Base-by-base conservation (phyloP, 164 flowering plant species). In the Echeveria elegans region DNA sequence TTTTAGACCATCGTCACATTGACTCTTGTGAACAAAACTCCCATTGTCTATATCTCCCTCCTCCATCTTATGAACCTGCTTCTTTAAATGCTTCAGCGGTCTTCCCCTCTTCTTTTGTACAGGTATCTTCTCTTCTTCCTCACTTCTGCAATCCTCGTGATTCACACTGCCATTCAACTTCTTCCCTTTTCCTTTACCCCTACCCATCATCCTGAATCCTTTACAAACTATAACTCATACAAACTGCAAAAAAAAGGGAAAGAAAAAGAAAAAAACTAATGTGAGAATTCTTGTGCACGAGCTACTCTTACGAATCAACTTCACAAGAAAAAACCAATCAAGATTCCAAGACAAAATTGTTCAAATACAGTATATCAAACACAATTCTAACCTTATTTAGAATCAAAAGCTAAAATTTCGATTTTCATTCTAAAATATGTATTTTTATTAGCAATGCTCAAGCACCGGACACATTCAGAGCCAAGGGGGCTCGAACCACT, bases 181-280 rank as follows among this genome's bases (percentile, higher is more conserved):
- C 79, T 75, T 85, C 47, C 83, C 86, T 73, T 82, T 85, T 66
- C 84, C 89, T 74, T 82, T 81, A 63, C 82, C 87, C 79, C 86
- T 77, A 70, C 87, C n/a, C n/a, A n/a, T n/a, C n/a, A n/a, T 82
- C 89, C 82, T 83, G 15, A 50, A 53, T 53, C 59, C 59, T 24
- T 12, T 15, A 50, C 12, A 5, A 2, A n/a, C 28, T 4, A 50
- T 50, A 5, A 23, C 30, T 24, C 59, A 53, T 24, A 9, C 10
- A 24, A 24, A 53, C 59, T 53, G 59, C 59, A 7, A 53, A 53
- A 53, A 53, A 1, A 6, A 24, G n/a, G n/a, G n/a, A n/a, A n/a
- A n/a, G n/a, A n/a, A n/a, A n/a, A n/a, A n/a, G n/a, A n/a, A n/a
- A n/a, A n/a, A n/a, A n/a, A n/a, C 10, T 9, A 9, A 15, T 21